Base-by-base conservation (phyloP, 1,284 basidiomycete genomes). In the Entoloma clypeatum region DNA sequence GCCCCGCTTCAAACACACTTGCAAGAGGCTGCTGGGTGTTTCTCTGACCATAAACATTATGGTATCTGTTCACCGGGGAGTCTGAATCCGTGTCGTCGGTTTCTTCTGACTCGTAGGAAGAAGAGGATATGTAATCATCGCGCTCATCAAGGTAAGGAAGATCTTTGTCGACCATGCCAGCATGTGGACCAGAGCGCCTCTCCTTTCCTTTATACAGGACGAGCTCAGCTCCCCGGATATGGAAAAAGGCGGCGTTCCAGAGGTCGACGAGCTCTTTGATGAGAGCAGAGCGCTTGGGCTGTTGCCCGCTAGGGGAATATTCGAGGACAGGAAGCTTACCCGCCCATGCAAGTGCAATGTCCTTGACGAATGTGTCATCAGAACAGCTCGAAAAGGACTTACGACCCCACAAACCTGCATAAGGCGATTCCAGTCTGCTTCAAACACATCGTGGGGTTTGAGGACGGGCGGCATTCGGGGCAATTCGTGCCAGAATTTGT, bases 221-320 rank as follows among this genome's bases (percentile, higher is more conserved):
- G 35, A 86, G 62, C 53, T 90, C 86, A 24, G 84, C 74, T 13
- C 79, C 79, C 35, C 86, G 82, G 21, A 71, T 63, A 43, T 73
- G 56, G 69, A 87, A 87, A 65, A 87, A 90, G 9, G 73, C 75
- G 31, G 62, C 59, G 57, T 89, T 89, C 86, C 86, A 90, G 23
- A 85, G 66, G 48, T 86, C 79, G 48, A 89, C 65, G 22, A 88
- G 68, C 54, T 86, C 82, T 11, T 75, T 73, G n/a, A 77, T 62
- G 26, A 87, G 65, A 10, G 63, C 67, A 19, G 81, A 72, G 11
- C 78, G 74, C 53, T 74, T 78, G 11, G 79, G 74, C 24, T 66
- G 57, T 44, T 69, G 68, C 19, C 72, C 74, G 36, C 68, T 67
- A 21, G 62, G 60, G 27, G 64, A 56, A 39, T 69, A 62, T 19